These are phyloP conservation scores for Aspergillus pseudoglaucus DNA, from an alignment of 2,329 filamentous ascomycete genomes.

Conservation along the genomic window DNA sequence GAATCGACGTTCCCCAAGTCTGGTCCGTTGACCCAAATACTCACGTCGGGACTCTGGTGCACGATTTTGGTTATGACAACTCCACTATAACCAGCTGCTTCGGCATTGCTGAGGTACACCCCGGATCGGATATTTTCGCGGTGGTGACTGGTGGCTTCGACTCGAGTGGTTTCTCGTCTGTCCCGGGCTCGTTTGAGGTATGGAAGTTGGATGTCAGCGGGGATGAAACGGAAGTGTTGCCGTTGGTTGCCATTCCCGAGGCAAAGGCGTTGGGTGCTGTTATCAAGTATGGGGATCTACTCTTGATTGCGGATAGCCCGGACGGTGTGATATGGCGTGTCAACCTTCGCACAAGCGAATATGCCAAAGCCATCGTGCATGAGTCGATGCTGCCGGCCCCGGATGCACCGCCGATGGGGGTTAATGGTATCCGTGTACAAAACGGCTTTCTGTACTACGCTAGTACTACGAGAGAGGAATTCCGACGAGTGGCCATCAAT, in stretches of 20 bases:
- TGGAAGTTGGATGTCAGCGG: not conserved
- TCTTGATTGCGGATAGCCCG: not conserved
- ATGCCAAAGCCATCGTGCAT: slow-evolving; percentile 13
- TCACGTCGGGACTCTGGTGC: not conserved
- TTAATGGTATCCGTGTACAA: slow-evolving; percentile 13
- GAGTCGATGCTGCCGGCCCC: slow-evolving; percentile 16
- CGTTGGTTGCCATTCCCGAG: not conserved
- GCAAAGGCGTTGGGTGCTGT: not conserved
- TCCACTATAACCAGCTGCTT: slow-evolving; percentile 1
- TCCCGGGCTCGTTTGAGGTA: not conserved
- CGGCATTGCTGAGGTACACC: not conserved
- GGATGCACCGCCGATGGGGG: slow-evolving; percentile 13
- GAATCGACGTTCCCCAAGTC: slow-evolving; percentile 5
- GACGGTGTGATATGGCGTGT: slow-evolving; percentile 15
- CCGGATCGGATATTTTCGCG: slow-evolving; percentile 13
- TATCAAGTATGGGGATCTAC: not conserved
- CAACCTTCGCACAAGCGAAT: slow-evolving; percentile 12
- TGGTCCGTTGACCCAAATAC: slow-evolving; percentile 1
- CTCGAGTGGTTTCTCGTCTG: not conserved
- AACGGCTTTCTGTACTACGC: slow-evolving; percentile 18
- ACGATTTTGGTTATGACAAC: slow-evolving; percentile 14
- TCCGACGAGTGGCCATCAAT: slow-evolving; percentile 15
- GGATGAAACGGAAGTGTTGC: not conserved
- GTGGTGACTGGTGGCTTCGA: slow-evolving; percentile 9
- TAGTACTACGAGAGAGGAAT: slow-evolving; percentile 16